Conservation (phyloP, 2,329 filamentous ascomycete species). For the Meredithiella fracta region DNA sequence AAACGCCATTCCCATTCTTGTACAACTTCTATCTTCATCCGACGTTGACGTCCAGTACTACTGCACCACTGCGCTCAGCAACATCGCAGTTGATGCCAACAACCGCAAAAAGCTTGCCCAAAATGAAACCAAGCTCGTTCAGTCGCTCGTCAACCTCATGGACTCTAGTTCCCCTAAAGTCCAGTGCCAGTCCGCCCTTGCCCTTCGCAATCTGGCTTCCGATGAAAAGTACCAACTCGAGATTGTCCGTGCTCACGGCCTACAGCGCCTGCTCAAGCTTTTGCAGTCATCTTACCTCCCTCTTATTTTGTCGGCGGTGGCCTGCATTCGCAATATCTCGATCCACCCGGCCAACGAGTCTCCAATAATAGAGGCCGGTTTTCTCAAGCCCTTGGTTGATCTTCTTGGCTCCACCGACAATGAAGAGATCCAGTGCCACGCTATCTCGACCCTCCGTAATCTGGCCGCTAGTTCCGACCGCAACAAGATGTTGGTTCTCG, state of each 20-base stretch:
- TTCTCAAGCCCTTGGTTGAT: slow-evolving; percentile 84
- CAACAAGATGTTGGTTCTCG: slow-evolving; percentile 94
- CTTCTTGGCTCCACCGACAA: slow-evolving; percentile 90
- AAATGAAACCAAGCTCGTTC: slow-evolving; percentile 78
- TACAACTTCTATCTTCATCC: slow-evolving; percentile 78
- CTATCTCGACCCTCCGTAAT: slow-evolving; percentile 90
- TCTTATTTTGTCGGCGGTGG: slow-evolving; percentile 88
- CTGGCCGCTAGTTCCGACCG: slow-evolving; percentile 90
- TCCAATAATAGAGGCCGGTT: slow-evolving; percentile 94
- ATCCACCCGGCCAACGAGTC: slow-evolving; percentile 97
- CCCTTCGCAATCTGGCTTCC: slow-evolving; percentile 84
- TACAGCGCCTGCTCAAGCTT: slow-evolving; percentile 71
- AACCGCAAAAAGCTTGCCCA: slow-evolving; percentile 85
- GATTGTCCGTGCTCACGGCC: slow-evolving; percentile 77
- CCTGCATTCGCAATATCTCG: slow-evolving; percentile 96
- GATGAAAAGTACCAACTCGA: slow-evolving; percentile 98
- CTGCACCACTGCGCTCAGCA: slow-evolving; percentile 94
- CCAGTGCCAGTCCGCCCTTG: slow-evolving; percentile 89
- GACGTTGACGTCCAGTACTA: slow-evolving; percentile 99
- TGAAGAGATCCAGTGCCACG: slow-evolving; percentile 97
- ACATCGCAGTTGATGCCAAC: slow-evolving; percentile 85
- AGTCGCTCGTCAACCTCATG: slow-evolving; percentile 90
- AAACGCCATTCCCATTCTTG: slow-evolving; percentile 91
- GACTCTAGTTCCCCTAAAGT: slow-evolving; percentile 95
- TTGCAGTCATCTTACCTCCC: slow-evolving; percentile 91